Percentiles rank a stretch among this genome's conserved stretches.
phyloP scores from a whole-genome alignment of 306 rosid species.

The Glycine soja region DNA sequence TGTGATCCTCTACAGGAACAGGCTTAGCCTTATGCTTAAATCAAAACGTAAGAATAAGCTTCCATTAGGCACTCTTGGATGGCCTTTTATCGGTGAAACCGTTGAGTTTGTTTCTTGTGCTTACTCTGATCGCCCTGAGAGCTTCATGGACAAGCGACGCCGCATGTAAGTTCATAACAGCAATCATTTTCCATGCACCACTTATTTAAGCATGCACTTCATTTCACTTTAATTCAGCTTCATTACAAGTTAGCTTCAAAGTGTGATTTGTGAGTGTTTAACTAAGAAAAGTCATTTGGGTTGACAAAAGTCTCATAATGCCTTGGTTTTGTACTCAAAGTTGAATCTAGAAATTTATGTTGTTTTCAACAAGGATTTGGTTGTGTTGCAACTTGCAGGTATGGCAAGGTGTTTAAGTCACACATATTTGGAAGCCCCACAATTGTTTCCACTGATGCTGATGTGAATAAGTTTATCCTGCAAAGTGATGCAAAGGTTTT shows the following conservation, averaged over 20 bases:
- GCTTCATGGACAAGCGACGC: constrained; percentile 82
- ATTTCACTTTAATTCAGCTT: constrained; percentile 7
- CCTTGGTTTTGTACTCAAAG: not conserved
- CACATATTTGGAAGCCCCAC: constrained; percentile 96
- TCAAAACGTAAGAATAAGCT: constrained; percentile 58
- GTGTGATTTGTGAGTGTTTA: too few relatives aligned
- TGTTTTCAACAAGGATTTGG: not conserved
- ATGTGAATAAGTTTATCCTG: constrained; percentile 80
- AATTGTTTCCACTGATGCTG: constrained; percentile 91
- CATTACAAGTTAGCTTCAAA: constrained; percentile 20
- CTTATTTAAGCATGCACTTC: constrained; percentile 13
- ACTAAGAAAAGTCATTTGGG: too few relatives aligned
- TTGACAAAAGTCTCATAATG: not conserved
- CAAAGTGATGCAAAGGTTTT: constrained; percentile 93
- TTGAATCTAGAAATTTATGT: constrained; percentile 4
- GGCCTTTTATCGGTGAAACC: constrained; percentile 94
- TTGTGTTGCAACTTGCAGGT: constrained; percentile 49
- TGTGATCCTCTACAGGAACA: constrained; percentile 58
- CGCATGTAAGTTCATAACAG: constrained; percentile 59
- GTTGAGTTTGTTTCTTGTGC: constrained; percentile 80
- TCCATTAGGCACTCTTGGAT: constrained; percentile 90
- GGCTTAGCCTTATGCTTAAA: constrained; percentile 49
- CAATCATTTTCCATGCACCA: constrained; percentile 22
- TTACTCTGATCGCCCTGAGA: constrained; percentile 91
- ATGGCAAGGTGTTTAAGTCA: constrained; percentile 95